phyloP scores from a whole-genome alignment of 805 yeast genomes.

The Blastobotrys mokoenaii region DNA sequence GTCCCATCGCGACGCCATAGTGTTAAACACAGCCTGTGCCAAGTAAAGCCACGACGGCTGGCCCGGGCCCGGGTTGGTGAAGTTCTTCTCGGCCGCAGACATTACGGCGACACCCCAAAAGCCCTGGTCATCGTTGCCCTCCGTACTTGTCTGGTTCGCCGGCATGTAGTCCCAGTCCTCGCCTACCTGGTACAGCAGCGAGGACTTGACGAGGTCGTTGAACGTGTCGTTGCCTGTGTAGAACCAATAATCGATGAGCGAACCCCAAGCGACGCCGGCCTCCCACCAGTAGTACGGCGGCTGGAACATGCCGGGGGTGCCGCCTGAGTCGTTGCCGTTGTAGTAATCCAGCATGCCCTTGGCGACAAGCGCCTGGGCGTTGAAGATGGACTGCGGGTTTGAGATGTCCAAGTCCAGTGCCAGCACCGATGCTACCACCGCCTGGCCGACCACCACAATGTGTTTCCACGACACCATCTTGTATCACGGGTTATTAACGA shows the following conservation, averaged over 20 bases:
- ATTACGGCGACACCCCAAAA: conserved; percentile 86
- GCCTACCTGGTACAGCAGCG: conserved; percentile 61
- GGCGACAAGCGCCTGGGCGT: conserved; percentile 53
- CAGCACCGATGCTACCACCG: not conserved
- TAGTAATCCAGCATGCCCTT: conserved; percentile 78
- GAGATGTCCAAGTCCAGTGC: conserved; percentile 14
- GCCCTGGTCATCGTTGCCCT: conserved; percentile 91
- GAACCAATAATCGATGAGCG: conserved; percentile 70
- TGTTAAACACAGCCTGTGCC: conserved; percentile 79
- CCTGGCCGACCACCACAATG: not conserved
- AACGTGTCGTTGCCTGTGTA: conserved; percentile 63
- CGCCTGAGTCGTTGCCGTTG: conserved; percentile 55
- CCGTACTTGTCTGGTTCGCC: conserved; percentile 69
- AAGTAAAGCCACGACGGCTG: conserved; percentile 67
- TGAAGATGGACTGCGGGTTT: conserved; percentile 18
- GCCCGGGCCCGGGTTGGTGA: conserved; percentile 54
- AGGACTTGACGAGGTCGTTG: conserved; percentile 46
- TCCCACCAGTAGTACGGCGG: conserved; percentile 88
- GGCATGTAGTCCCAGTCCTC: conserved; percentile 64
- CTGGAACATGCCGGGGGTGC: conserved; percentile 63
- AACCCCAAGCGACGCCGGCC: conserved; percentile 65
- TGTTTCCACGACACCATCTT: not conserved
- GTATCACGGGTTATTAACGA: not conserved
- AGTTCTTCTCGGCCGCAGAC: conserved; percentile 78
- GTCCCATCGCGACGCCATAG: conserved; percentile 81